Evolutionary conservation across 345 rosid genomes (phyloP).

Genomic region (Hevea brasiliensis): DNA sequence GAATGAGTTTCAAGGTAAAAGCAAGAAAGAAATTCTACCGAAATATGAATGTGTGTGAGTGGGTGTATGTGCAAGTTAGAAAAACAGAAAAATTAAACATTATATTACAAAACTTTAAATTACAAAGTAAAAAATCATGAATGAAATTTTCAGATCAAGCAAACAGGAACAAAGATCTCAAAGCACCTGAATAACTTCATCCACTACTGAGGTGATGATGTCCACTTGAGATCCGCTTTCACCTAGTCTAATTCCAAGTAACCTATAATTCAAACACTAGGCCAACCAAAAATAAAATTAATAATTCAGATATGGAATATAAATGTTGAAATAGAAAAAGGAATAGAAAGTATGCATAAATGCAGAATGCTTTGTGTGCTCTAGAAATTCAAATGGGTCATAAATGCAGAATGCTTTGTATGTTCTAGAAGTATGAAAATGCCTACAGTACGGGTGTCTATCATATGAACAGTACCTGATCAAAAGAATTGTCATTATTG

Average conservation of each 20-base stretch:
- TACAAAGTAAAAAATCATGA: not conserved
- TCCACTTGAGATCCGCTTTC: constrained; percentile 48
- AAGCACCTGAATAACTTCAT: constrained; percentile 65
- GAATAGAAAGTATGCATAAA: constrained; percentile 10
- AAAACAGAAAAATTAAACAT: constrained; percentile 9
- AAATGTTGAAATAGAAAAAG: not conserved
- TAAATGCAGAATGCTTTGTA: not conserved
- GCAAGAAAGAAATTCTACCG: not conserved
- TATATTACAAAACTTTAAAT: not conserved
- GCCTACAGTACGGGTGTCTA: not conserved
- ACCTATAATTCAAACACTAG: constrained; percentile 80
- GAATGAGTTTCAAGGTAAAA: not conserved
- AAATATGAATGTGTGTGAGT: too few species aligned
- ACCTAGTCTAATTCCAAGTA: constrained; percentile 74
- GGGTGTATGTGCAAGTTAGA: not conserved
- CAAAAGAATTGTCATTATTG: constrained; percentile 63
- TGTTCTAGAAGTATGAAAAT: not conserved
- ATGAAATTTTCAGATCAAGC: constrained; percentile 11
- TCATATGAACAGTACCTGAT: constrained; percentile 54
- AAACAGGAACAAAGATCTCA: constrained; percentile 15
- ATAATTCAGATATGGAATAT: not conserved
- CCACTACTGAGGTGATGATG: constrained; percentile 41
- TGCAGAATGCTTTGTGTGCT: not conserved
- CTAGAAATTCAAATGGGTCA: not conserved
- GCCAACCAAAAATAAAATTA: constrained; percentile 8